Conservation (phyloP, 495 filamentous ascomycete genomes). For the Xylaria grammica region DNA sequence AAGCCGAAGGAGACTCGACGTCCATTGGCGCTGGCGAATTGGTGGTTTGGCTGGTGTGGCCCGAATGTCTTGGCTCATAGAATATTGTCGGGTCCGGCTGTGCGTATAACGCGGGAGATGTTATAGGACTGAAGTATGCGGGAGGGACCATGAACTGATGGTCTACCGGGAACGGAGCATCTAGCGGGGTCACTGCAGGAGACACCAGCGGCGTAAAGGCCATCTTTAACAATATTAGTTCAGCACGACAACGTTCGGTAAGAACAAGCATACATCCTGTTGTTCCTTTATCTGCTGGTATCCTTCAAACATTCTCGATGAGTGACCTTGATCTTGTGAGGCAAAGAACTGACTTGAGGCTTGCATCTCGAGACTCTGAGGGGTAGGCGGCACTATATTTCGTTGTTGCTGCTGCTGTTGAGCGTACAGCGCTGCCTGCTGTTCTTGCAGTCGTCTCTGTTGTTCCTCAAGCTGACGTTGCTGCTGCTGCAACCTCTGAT, state of each 20-base stretch:
- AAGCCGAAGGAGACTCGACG: slow-evolving; percentile 45
- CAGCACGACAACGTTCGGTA: slow-evolving; percentile 15
- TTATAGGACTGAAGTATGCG: slow-evolving; percentile 94
- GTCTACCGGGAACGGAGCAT: slow-evolving; percentile 77
- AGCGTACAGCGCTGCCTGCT: slow-evolving; percentile 57
- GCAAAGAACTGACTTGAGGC: slow-evolving; percentile 68
- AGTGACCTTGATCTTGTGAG: slow-evolving; percentile 54
- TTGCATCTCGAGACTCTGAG: slow-evolving; percentile 89
- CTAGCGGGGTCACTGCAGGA: slow-evolving; percentile 90
- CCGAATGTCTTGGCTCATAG: slow-evolving; percentile 48
- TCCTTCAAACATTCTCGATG: slow-evolving; percentile 44
- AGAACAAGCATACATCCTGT: slow-evolving; percentile 68
- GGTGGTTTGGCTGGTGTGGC: slow-evolving; percentile 39
- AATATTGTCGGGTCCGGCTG: slow-evolving; percentile 62
- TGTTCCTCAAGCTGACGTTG: slow-evolving; percentile 56
- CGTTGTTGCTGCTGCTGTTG: slow-evolving; percentile 42
- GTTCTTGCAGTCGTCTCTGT: slow-evolving; percentile 56
- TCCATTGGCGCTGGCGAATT: slow-evolving; percentile 56
- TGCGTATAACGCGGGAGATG: slow-evolving; percentile 86
- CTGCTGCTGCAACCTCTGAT: slow-evolving; percentile 60
- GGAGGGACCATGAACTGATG: slow-evolving; percentile 81
- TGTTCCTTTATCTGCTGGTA: slow-evolving; percentile 75
- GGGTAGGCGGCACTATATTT: slow-evolving; percentile 83
- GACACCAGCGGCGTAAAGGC: slow-evolving; percentile 94
- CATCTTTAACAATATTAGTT: slow-evolving; percentile 61